These are phyloP conservation scores for Boletus subcaerulescens DNA, from an alignment of 768 basidiomycete species.

Conservation along the genomic window DNA sequence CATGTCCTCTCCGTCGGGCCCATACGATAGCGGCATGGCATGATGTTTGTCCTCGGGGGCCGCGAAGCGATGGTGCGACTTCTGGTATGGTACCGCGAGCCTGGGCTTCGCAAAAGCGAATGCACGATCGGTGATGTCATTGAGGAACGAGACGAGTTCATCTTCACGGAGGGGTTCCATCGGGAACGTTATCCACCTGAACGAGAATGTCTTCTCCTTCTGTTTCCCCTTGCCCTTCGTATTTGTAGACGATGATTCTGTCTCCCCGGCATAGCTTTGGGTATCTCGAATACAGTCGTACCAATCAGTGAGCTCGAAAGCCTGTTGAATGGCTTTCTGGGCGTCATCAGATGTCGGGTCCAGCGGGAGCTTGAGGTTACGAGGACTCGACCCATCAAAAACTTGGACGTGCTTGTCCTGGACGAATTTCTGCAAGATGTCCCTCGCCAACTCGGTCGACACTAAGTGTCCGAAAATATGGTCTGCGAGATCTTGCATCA, in stretches of 20 bases:
- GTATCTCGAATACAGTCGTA: background rate
- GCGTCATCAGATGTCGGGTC: background rate
- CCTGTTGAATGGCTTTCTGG: background rate
- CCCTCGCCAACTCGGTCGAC: background rate
- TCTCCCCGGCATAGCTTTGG: background rate
- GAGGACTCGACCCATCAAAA: background rate
- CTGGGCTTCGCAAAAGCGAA: background rate
- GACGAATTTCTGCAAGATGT: background rate
- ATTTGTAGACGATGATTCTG: background rate
- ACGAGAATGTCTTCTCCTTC: background rate
- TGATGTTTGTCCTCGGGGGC: background rate
- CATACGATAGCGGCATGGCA: constrained; percentile 6
- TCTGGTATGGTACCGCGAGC: background rate
- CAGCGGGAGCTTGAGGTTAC: background rate
- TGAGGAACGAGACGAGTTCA: constrained; percentile 6
- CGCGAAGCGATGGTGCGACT: constrained; percentile 10
- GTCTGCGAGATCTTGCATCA: constrained; percentile 13
- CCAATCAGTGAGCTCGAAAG: background rate
- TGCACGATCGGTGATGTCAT: background rate
- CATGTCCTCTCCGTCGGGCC: constrained; percentile 2
- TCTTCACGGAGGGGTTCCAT: background rate
- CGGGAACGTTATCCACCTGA: constrained; percentile 3
- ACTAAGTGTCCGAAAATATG: constrained; percentile 2
- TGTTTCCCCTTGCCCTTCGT: background rate
- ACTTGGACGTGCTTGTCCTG: background rate